A percentile compares a stretch with the other conserved stretches of the same genome.
Conservation (phyloP, 1,139 yeast genomes). For the Ogataea hybrid region DNA sequence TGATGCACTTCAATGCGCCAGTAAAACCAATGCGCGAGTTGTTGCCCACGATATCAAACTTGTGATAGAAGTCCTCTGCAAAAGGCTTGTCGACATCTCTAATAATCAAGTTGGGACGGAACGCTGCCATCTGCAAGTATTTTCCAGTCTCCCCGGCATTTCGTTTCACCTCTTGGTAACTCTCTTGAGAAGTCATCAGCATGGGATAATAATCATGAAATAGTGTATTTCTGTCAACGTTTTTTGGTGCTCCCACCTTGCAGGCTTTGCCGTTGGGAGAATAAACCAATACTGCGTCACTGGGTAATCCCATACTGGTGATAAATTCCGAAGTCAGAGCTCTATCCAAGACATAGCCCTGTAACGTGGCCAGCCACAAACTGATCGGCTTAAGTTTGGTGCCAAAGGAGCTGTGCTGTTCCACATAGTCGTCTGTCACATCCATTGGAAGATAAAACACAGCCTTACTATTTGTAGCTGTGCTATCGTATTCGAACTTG, state of each 20-base stretch:
- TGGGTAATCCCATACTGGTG: constrained; percentile 22
- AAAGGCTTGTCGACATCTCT: constrained; percentile 32
- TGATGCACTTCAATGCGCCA: constrained; percentile 30
- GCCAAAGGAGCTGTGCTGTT: constrained; percentile 14
- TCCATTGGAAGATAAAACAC: constrained; percentile 31
- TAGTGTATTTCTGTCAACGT: constrained; percentile 25
- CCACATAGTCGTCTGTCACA: constrained; percentile 28
- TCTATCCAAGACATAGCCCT: constrained; percentile 19
- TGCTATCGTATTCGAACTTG: constrained; percentile 30
- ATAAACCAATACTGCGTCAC: constrained; percentile 31
- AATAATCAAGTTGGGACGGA: constrained; percentile 42
- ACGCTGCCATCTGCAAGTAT: constrained; percentile 22
- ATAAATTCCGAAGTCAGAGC: constrained; percentile 24
- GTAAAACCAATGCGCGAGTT: constrained; percentile 22
- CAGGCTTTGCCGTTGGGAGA: constrained; percentile 36
- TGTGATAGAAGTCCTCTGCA: constrained; percentile 40
- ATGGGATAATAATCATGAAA: constrained; percentile 48
- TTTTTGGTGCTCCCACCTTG: constrained; percentile 28
- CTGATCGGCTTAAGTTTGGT: constrained; percentile 2
- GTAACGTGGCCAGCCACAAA: constrained; percentile 18
- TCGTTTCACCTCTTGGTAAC: constrained; percentile 33
- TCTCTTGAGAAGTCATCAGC: constrained; percentile 35
- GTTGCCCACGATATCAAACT: constrained; percentile 27
- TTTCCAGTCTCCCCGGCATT: constrained; percentile 21
- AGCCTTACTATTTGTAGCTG: constrained; percentile 2